Evolutionary conservation across 1,284 basidiomycete genomes (phyloP).

Genomic region (Ceratobasidium sp.): DNA sequence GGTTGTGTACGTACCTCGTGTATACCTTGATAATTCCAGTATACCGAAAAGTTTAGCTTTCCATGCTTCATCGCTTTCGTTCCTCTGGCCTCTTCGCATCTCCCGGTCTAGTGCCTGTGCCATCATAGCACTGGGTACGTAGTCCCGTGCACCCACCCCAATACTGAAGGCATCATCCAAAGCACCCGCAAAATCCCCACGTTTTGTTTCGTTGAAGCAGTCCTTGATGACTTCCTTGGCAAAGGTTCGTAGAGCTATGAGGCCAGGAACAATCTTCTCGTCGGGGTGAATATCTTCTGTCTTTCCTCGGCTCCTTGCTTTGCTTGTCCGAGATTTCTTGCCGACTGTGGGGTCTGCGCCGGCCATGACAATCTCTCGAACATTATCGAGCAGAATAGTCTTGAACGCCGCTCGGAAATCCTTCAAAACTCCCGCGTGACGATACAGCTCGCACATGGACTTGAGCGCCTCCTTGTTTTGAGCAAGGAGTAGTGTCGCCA

Average conservation of each 20-base stretch:
- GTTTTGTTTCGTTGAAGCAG: conserved; percentile 55
- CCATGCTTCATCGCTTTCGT: conserved; percentile 74
- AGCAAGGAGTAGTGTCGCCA: conserved; percentile 64
- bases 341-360: conserved; percentile 51
- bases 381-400: conserved; percentile 55
- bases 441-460: conserved; percentile 69
- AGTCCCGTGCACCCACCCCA: conserved; percentile 79
- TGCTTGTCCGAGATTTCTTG: conserved; percentile 43
- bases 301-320: conserved; percentile 49
- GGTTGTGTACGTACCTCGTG: conserved; percentile 56
- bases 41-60: conserved; percentile 75
- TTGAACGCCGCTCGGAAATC: conserved; percentile 71
- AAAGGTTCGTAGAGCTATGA: conserved; percentile 74
- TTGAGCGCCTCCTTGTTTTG: conserved; percentile 63
- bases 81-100: conserved; percentile 85
- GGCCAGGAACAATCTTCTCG: conserved; percentile 79
- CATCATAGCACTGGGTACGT: conserved; percentile 41
- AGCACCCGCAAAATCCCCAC: conserved; percentile 50
- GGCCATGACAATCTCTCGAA: conserved; percentile 62
- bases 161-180: conserved; percentile 75
- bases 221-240: conserved; percentile 60
- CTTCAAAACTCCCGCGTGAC: conserved; percentile 63
- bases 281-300: conserved; percentile 50
- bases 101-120: conserved; percentile 89
- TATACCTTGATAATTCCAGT: conserved; percentile 85